Evolutionary conservation across 2,329 filamentous ascomycete species (phyloP), one percentile per base, ranked within the genome.

Genomic region (Apiospora koreana): DNA sequence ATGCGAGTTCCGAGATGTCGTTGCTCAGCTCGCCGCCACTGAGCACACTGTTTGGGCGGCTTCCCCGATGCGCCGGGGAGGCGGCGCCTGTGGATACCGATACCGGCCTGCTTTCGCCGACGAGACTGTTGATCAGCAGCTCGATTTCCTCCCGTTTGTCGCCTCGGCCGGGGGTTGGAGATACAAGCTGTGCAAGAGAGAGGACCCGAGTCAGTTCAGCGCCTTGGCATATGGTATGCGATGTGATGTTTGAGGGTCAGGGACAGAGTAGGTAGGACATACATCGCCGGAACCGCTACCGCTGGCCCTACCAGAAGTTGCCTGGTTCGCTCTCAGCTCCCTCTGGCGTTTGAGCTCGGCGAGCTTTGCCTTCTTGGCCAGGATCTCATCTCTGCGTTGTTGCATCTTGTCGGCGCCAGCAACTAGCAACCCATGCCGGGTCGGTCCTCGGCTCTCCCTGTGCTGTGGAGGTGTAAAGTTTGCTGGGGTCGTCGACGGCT

Each of bases 311-410:
- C 86, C 90, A 73, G 88, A 88, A 71, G 87, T 89, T 76, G 93
- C 90, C 80, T 97, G 93, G 79, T 88, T 93, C 74, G 93, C 89
- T 71, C 95, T 89, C 76, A 95, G 85, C 81, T 97, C 94, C 76
- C 96, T 90, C 84, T 98, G 94, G 73, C 93, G 90, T 85, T 97
- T 98, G 74, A 99, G 88, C 87, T 98, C 96, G 67, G 94, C 95
- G 77, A 99, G 94, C 86, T 96, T 98, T 73, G 95, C 95, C 86
- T 94, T 95, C 85, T 99, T 99, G 76, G 94, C 95, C 77, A 96
- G 86, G 76, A 99, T 97, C 86, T 99, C 96, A 86, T 97, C 94
- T 85, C 94, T 93, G 77, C 95, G 92, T 87, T 95, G 92, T 84
- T 92, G 90, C 86, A 92, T 92, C 75, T 78, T 83, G 81, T 72